Conservation (phyloP, 495 filamentous ascomycete species). For the Daldinia bambusicola region DNA sequence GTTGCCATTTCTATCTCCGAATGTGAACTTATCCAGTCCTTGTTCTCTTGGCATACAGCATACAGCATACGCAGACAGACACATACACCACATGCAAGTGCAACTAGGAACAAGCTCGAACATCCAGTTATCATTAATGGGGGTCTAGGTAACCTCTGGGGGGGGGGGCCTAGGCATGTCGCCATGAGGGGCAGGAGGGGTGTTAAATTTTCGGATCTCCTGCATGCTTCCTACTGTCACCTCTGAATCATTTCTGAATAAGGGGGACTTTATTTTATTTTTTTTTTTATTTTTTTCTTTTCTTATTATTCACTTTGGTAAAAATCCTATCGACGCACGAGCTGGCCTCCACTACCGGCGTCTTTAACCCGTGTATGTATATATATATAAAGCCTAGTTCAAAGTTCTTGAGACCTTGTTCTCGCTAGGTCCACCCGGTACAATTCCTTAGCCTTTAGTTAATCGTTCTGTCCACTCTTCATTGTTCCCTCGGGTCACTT, state of each 20-base stretch:
- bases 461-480: neutral
- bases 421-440: neutral
- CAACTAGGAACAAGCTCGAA: constrained; percentile 5
- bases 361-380: neutral
- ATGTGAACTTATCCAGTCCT: constrained; percentile 12
- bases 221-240: constrained; percentile 2
- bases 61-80: no score
- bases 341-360: constrained; percentile 6
- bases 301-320: no score
- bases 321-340: constrained; percentile 2
- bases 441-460: neutral
- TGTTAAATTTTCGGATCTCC: constrained; percentile 4
- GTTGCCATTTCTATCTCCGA: constrained; percentile 42
- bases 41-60: constrained; percentile 24
- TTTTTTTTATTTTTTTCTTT: neutral
- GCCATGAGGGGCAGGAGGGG: constrained; percentile 16
- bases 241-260: constrained; percentile 10
- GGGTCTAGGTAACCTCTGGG: constrained; percentile 1
- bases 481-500: neutral
- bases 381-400: constrained; percentile 14
- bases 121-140: constrained; percentile 6
- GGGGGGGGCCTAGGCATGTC: constrained; percentile 14
- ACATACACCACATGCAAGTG: constrained; percentile 7
- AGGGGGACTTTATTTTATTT: neutral
- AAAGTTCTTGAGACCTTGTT: neutral